Evolutionary conservation across 2,329 filamentous ascomycete species (phyloP).

Genomic region (Capronia americana): DNA sequence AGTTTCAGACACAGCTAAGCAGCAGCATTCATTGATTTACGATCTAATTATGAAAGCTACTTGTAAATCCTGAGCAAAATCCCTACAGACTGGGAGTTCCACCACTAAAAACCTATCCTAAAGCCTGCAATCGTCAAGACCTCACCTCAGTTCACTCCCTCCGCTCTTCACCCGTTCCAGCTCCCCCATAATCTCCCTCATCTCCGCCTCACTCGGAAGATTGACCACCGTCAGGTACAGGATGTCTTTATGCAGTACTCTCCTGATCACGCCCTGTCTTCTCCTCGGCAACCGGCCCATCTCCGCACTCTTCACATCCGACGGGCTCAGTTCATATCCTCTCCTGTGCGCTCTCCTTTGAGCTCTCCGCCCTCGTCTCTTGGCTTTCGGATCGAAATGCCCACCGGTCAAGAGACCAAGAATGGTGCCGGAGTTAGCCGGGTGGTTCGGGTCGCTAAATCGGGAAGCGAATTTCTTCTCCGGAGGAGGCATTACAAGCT

Average conservation of each 20-base stretch:
- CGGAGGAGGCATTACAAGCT: slow-evolving; percentile 44
- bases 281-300: slow-evolving; percentile 29
- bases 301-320: slow-evolving; percentile 30
- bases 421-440: slow-evolving; percentile 57
- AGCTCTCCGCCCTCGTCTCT: slow-evolving; percentile 21
- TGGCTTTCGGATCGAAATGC: slow-evolving; percentile 32
- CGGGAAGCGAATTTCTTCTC: slow-evolving; percentile 53
- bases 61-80: not conserved
- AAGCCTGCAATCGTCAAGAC: not conserved
- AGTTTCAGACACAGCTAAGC: too few species aligned
- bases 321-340: slow-evolving; percentile 29
- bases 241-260: slow-evolving; percentile 29
- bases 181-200: slow-evolving; percentile 29
- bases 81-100: not conserved
- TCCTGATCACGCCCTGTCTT: slow-evolving; percentile 21
- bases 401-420: slow-evolving; percentile 57
- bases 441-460: slow-evolving; percentile 60
- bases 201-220: slow-evolving; percentile 33
- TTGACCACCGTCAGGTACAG: slow-evolving; percentile 37
- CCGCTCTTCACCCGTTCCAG: slow-evolving; percentile 20
- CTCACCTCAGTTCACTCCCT: not conserved
- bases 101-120: not conserved
- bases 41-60: not conserved
- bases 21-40: not conserved
- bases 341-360: slow-evolving; percentile 22